phyloP scores from a whole-genome alignment of 805 yeast genomes.

The Peterozyma toletana region DNA sequence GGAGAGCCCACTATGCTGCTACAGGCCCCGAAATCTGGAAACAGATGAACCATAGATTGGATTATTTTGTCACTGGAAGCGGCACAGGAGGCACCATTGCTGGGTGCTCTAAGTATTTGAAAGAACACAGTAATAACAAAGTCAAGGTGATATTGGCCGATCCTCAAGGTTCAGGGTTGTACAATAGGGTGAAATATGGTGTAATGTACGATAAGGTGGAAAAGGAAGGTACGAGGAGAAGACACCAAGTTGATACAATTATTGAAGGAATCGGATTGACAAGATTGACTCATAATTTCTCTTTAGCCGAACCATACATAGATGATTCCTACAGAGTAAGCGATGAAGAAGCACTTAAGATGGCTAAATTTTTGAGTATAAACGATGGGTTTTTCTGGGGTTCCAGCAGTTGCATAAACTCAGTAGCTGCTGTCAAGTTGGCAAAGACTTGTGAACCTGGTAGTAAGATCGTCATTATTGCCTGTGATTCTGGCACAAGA shows the following conservation, averaged over 20 bases:
- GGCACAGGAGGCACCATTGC: constrained; percentile 97
- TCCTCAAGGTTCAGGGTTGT: constrained; percentile 94
- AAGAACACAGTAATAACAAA: constrained; percentile 30
- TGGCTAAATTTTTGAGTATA: constrained; percentile 80
- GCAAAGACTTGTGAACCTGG: constrained; percentile 49
- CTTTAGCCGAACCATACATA: constrained; percentile 58
- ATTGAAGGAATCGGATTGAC: constrained; percentile 93
- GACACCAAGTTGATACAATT: constrained; percentile 94
- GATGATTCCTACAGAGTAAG: constrained; percentile 76
- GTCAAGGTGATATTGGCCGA: constrained; percentile 71
- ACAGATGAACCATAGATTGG: constrained; percentile 61
- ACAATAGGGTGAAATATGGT: constrained; percentile 76
- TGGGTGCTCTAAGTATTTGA: constrained; percentile 79
- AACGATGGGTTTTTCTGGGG: constrained; percentile 91
- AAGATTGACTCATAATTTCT: constrained; percentile 76
- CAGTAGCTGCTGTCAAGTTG: constrained; percentile 75
- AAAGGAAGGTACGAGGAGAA: constrained; percentile 84
- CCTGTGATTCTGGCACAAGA: constrained; percentile 89
- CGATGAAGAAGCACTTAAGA: constrained; percentile 74
- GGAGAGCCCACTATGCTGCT: constrained; percentile 73
- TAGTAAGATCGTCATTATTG: constrained; percentile 68
- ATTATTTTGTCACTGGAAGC: constrained; percentile 81
- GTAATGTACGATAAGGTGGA: constrained; percentile 91
- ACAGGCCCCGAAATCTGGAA: constrained; percentile 92
- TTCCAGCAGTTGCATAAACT: constrained; percentile 87